These are phyloP conservation scores for Phytophthora idaei DNA, from an alignment of 352 stramenopile species.

Conservation along the genomic window DNA sequence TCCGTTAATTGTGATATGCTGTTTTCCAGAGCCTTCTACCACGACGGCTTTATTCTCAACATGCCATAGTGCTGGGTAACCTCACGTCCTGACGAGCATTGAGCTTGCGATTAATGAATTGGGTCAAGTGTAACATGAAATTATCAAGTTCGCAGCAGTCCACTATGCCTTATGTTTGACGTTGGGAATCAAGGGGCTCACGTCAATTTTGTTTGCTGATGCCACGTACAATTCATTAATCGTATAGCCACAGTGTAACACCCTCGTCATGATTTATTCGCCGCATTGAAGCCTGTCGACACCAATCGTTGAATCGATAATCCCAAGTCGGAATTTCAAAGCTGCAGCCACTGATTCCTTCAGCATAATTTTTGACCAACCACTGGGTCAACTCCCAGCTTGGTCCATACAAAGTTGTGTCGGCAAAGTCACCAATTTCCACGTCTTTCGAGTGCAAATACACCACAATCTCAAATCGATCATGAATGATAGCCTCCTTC, in stretches of 20 bases:
- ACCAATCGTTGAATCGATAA: constrained; percentile 35
- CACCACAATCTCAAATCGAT: constrained; percentile 25
- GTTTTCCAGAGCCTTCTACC: too few relatives aligned
- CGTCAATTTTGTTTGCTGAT: too few relatives aligned
- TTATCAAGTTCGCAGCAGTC: too few relatives aligned
- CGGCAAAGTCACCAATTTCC: neutral
- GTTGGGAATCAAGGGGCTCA: too few relatives aligned
- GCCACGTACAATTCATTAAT: neutral
- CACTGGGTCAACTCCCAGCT: constrained; percentile 22
- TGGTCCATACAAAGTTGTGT: constrained; percentile 7
- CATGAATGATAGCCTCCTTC: constrained; percentile 12
- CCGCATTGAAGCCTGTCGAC: constrained; percentile 14
- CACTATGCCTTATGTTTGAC: too few relatives aligned
- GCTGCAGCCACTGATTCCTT: constrained; percentile 10
- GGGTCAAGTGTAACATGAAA: too few relatives aligned
- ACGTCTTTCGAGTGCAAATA: constrained; percentile 24
- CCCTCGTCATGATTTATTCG: constrained; percentile 10
- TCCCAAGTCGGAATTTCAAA: constrained; percentile 28
- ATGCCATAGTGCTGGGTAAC: too few relatives aligned
- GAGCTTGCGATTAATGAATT: too few relatives aligned
- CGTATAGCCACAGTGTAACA: constrained; percentile 16
- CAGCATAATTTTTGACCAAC: constrained; percentile 16
- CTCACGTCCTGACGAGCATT: too few relatives aligned
- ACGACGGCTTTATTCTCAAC: too few relatives aligned
- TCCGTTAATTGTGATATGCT: too few relatives aligned